Evolutionary conservation across 2,329 filamentous ascomycete species (phyloP).

Genomic region (Zymoseptoria passerinii): DNA sequence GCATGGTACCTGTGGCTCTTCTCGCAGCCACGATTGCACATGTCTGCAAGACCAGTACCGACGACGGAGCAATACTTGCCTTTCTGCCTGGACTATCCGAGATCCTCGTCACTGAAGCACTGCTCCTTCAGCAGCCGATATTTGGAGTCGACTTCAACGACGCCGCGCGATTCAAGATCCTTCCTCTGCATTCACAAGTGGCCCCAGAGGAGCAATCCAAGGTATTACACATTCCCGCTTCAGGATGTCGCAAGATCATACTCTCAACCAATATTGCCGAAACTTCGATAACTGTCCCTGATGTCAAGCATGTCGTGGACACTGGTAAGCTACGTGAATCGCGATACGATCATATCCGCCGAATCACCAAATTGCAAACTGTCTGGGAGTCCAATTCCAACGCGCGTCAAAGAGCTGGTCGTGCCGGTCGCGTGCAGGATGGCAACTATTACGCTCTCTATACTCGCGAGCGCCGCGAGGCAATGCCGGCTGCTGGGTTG

Average conservation of each 20-base stretch:
- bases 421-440: constrained; percentile 42
- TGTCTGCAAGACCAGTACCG: constrained; percentile 34
- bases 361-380: constrained; percentile 33
- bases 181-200: constrained; percentile 41
- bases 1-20: constrained; percentile 36
- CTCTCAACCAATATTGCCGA: constrained; percentile 46
- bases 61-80: constrained; percentile 40
- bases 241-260: constrained; percentile 41
- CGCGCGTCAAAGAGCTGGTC: constrained; percentile 41
- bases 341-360: constrained; percentile 34
- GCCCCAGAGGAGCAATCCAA: constrained; percentile 35
- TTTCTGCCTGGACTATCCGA: constrained; percentile 42
- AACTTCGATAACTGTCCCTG: constrained; percentile 45
- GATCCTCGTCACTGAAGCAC: constrained; percentile 28
- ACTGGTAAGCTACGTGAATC: constrained; percentile 36
- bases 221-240: constrained; percentile 34
- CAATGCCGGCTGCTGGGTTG: constrained; percentile 27
- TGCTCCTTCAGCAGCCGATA: constrained; percentile 23
- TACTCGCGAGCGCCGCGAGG: constrained; percentile 30
- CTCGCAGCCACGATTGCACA: constrained; percentile 39
- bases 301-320: constrained; percentile 45
- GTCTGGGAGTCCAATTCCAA: constrained; percentile 44
- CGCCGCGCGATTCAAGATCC: constrained; percentile 34
- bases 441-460: constrained; percentile 45
- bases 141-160: constrained; percentile 37